Evolutionary conservation across 495 filamentous ascomycete species (phyloP).

Genomic region (Penicillium argentinense): DNA sequence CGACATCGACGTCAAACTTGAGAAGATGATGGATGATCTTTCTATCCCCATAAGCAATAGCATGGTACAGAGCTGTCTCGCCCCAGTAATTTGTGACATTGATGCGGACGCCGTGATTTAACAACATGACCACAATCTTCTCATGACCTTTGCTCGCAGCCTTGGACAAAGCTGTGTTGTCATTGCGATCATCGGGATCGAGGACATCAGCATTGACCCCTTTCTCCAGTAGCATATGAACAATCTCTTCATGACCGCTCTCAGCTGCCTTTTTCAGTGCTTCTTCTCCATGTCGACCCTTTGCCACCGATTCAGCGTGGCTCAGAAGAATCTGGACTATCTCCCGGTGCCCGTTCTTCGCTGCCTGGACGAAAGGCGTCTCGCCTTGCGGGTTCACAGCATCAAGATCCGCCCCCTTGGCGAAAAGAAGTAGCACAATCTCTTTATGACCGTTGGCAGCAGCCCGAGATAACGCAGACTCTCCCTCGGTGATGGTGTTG

Average conservation of each 20-base stretch:
- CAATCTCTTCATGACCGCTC: neutral
- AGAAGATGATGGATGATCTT: neutral
- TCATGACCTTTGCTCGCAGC: neutral
- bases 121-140: neutral
- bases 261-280: neutral
- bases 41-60: neutral
- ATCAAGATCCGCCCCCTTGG: neutral
- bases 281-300: neutral
- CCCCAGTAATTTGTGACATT: neutral
- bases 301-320: neutral
- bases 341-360: neutral
- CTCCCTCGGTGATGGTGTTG: neutral
- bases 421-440: constrained; percentile 1
- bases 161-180: neutral
- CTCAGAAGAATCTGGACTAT: neutral
- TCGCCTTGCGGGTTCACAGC: neutral
- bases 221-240: neutral
- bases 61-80: neutral
- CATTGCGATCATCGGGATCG: neutral
- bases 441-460: neutral
- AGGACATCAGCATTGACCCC: neutral
- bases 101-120: neutral
- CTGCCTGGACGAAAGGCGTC: neutral
- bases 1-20: neutral
- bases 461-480: neutral